Evolutionary conservation across 2,329 filamentous ascomycete species (phyloP).

Genomic region (Ophiostoma ips): DNA sequence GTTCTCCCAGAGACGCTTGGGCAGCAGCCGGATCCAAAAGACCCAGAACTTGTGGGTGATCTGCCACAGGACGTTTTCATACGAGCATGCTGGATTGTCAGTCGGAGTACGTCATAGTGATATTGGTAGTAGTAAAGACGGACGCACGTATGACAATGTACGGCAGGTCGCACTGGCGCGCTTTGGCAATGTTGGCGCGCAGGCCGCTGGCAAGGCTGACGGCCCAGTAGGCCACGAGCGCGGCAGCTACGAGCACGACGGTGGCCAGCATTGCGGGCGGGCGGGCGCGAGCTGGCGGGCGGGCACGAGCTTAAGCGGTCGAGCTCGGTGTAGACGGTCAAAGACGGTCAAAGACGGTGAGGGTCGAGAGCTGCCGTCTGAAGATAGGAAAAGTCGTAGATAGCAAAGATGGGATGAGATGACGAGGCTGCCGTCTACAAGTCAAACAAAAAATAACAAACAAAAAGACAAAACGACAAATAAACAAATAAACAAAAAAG

Average conservation of each 20-base stretch:
- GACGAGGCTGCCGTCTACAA: too few relatives aligned
- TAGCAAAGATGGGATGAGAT: too few relatives aligned
- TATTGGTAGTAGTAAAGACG: background rate
- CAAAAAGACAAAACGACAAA: too few relatives aligned
- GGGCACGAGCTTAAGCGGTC: too few relatives aligned
- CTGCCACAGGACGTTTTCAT: constrained; percentile 41
- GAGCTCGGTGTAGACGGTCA: too few relatives aligned
- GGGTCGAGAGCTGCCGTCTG: too few relatives aligned
- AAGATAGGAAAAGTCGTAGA: too few relatives aligned
- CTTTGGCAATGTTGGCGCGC: constrained; percentile 31
- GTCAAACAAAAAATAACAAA: too few relatives aligned
- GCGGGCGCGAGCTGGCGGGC: too few relatives aligned
- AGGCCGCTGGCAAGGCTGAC: constrained; percentile 20
- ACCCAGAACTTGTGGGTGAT: constrained; percentile 39
- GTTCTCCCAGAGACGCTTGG: constrained; percentile 37
- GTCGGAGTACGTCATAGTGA: too few relatives aligned
- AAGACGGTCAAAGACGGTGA: too few relatives aligned
- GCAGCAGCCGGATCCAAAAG: constrained; percentile 40
- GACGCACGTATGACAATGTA: constrained; percentile 37
- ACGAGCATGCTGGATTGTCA: constrained; percentile 36
- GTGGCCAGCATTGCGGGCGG: background rate
- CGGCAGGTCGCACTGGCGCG: constrained; percentile 35
- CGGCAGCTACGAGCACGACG: background rate
- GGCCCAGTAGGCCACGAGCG: background rate
- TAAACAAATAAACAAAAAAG: too few relatives aligned